Conservation (phyloP, 257 asterid genomes). For the Solanum megistacrolobum region DNA sequence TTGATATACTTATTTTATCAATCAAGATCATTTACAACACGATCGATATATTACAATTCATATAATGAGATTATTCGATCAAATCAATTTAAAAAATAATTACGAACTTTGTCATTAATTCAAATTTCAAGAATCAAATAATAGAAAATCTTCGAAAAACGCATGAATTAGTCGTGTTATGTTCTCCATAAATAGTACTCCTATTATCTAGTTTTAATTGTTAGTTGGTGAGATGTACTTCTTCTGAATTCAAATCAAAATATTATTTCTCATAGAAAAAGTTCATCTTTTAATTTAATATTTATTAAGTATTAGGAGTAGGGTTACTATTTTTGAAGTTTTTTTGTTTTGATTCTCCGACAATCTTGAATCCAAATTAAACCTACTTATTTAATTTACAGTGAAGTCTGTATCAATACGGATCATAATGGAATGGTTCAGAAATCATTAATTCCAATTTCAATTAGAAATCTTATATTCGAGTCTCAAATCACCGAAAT, state of each 20-base stretch:
- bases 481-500: not conserved
- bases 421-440: not conserved
- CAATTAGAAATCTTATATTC: not conserved
- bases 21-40: too few relatives aligned
- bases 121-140: not conserved
- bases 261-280: not conserved
- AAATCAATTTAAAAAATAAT: too few relatives aligned
- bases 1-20: too few relatives aligned
- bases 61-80: too few relatives aligned
- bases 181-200: not conserved
- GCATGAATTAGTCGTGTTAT: not conserved
- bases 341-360: not conserved
- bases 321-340: not conserved
- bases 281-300: not conserved
- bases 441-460: not conserved
- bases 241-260: not conserved
- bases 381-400: not conserved
- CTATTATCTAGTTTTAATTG: not conserved
- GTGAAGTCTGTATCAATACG: not conserved
- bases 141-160: not conserved
- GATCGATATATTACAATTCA: too few relatives aligned
- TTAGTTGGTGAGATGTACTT: not conserved
- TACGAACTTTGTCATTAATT: too few relatives aligned
- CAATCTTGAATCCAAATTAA: not conserved
- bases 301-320: not conserved